These are phyloP conservation scores for Vigna unguiculata DNA, from an alignment of 306 rosid species.

Conservation along the genomic window DNA sequence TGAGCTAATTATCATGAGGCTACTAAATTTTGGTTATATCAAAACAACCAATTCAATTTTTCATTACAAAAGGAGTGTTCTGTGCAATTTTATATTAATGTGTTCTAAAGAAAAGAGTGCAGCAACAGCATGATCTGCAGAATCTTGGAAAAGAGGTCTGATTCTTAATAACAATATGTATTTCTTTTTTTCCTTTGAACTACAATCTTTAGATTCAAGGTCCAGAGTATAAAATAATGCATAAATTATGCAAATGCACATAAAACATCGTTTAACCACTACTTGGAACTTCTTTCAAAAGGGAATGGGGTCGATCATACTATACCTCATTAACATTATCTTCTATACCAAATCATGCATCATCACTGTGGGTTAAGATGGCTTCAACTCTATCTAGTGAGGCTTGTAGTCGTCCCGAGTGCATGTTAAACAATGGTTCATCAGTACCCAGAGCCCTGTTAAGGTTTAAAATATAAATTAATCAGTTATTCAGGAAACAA, in stretches of 20 bases:
- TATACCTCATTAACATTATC: constrained; percentile 49
- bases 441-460: constrained; percentile 85
- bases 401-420: constrained; percentile 80
- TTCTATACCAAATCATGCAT: constrained; percentile 36
- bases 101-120: background rate
- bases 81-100: background rate
- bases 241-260: constrained; percentile 7
- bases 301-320: constrained; percentile 37
- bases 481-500: constrained; percentile 26
- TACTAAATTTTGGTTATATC: constrained; percentile 18
- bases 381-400: constrained; percentile 95
- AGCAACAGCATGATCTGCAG: background rate
- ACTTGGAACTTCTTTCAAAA: constrained; percentile 20
- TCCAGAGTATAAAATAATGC: constrained; percentile 27
- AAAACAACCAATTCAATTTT: background rate
- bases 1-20: background rate
- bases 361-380: constrained; percentile 75
- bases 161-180: constrained; percentile 8
- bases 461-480: constrained; percentile 35
- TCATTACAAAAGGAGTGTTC: background rate
- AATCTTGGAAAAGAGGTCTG: constrained; percentile 3
- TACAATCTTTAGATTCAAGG: constrained; percentile 15
- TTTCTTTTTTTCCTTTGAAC: background rate
- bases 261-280: constrained; percentile 13
- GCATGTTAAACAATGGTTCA: constrained; percentile 91